Evolutionary conservation across 805 yeast species (phyloP), one percentile per base, ranked within the genome.

Genomic region (Metschnikowia aberdeeniae): DNA sequence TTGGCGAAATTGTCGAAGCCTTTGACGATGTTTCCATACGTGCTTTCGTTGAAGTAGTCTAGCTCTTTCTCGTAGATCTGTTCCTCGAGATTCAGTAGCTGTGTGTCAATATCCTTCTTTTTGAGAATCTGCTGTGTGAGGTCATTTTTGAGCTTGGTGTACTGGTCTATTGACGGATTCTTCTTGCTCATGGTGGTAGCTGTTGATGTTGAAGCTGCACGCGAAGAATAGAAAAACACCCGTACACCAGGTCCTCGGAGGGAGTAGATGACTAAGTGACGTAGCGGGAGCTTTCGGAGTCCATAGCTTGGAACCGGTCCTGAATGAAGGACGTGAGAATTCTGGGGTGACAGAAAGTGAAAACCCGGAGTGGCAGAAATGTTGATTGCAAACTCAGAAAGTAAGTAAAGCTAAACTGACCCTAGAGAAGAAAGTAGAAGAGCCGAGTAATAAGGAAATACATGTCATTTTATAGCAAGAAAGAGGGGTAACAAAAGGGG

Each of bases 1-100:
- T 84, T 86, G 40, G 83, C 73, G 58, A 86, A 85, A 55, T 80
- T 84, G 40, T 90, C 97, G 57, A 89, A 90, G 1, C 98, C 98
- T 51, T 85, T 84, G n/a, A 89, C 85, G 24, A 92, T 84, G 62
- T 88, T 90, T 0, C 97, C 90, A 44, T 78, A 78, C 26, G 73
- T 63, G 46, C 88, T 80, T 42, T 85, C 89, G 26, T 84, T 78
- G 38, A 90, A 77, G 60, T 90, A 90, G 11, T 79, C 77, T 8
- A 84, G 81, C 59, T 90, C 98, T 52, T 80, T 80, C 39, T 81
- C 84, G 66, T 81, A 89, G 5, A 90, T 82, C 42, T 79, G 78
- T 51, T 89, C 96, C 58, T 90, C 96, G 5, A 89, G 60, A 36
- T 63, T 65, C 19, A 77, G 77, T 39, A 84, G 72, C 52, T 80